Evolutionary conservation across 2,329 filamentous ascomycete species (phyloP), one percentile per base, ranked within the genome.

Genomic region (Fusarium virguliforme): DNA sequence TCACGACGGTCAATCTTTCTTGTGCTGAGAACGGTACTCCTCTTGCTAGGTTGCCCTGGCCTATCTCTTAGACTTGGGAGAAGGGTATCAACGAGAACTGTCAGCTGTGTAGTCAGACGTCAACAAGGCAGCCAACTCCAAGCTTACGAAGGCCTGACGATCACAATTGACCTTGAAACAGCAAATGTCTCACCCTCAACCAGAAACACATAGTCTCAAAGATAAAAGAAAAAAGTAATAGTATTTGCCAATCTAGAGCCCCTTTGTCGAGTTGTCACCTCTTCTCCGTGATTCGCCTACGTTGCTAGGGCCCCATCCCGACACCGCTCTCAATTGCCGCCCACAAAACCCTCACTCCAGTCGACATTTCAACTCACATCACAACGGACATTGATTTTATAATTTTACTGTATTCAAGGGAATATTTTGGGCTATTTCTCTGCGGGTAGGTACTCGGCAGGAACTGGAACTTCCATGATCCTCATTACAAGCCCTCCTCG

Each of bases 331-430:
- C 30, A 22, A n/a, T 48, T 9, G 6, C 22, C 18, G 22, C 40
- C 9, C 22, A 50, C n/a, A 12, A 59, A 48, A 37, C 15, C 24
- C 26, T 18, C 32, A 5, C 38, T 32, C 15, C 4, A 26, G 4
- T 43, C 35, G 4, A 32, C 28, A 15, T 40, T 18, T 41, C 56
- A 62, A 28, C 26, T 67, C 63, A 53, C 37, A 24, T n/a, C 7
- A 46, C 6, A 0, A 80, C 1, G 82, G 75, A 60, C 78, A 12
- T 4, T 43, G 5, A 68, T 68, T 65, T 71, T 34, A 62, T 71
- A 38, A 62, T 70, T 70, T 66, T 43, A 67, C 60, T 60, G 67
- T 68, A 72, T 72, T 57, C 60, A 71, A 56, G 58, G 34, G 41
- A 62, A 57, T 50, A 30, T 48, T 43, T 28, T 40, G n/a, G 26